Conservation (phyloP, 2,329 filamentous ascomycete genomes). For the Ophiocordyceps camponoti-floridani region DNA sequence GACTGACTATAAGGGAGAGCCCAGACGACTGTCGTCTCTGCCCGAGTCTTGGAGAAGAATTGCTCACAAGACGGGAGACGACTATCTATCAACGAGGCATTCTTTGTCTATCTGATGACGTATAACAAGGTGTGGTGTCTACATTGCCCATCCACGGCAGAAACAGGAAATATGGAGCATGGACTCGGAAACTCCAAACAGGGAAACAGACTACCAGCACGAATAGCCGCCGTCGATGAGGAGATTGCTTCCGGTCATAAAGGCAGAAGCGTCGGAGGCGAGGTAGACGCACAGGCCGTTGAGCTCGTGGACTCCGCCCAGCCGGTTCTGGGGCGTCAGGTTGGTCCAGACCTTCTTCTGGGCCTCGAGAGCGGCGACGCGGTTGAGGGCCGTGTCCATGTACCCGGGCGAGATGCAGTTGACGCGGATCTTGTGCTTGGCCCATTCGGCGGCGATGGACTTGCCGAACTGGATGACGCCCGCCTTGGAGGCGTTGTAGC, state of each 20-base stretch:
- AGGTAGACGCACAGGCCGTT: conserved; percentile 65
- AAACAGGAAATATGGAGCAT: too few relatives aligned
- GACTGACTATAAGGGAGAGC: too few relatives aligned
- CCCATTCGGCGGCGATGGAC: conserved; percentile 72
- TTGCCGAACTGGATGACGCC: conserved; percentile 63
- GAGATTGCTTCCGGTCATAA: conserved; percentile 64
- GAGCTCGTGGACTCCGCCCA: conserved; percentile 57
- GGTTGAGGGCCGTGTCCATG: conserved; percentile 73
- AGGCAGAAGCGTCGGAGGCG: conserved; percentile 51
- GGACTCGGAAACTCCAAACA: too few relatives aligned
- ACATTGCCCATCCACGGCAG: too few relatives aligned
- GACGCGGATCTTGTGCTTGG: conserved; percentile 62
- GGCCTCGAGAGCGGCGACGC: conserved; percentile 57
- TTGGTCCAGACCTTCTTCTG: conserved; percentile 71
- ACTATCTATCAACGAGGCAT: too few relatives aligned
- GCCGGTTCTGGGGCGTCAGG: conserved; percentile 53
- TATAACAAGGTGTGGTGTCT: too few relatives aligned
- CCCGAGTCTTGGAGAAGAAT: too few relatives aligned
- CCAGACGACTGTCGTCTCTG: too few relatives aligned
- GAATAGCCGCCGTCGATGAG: conserved; percentile 56
- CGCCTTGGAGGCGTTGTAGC: conserved; percentile 74
- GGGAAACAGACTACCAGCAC: conserved; percentile 28
- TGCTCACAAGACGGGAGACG: too few relatives aligned
- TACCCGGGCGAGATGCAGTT: conserved; percentile 76
- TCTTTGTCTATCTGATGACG: too few relatives aligned